phyloP scores from a whole-genome alignment of 2,329 filamentous ascomycete genomes.

The Pseudogymnoascus sp. region DNA sequence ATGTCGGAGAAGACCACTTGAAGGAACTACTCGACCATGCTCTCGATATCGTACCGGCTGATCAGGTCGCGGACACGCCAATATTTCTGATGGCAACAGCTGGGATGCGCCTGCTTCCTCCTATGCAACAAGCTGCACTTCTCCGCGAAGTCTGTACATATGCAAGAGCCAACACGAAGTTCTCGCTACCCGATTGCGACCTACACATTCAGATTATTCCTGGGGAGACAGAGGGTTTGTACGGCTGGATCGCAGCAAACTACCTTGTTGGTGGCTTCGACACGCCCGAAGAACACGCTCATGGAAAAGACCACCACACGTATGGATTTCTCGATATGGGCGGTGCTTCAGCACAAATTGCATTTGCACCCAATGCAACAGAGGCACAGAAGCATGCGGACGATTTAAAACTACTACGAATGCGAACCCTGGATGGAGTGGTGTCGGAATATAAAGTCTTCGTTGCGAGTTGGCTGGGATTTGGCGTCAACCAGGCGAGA shows the following conservation, averaged over 20 bases:
- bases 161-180: slow-evolving; percentile 66
- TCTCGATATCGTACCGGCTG: slow-evolving; percentile 64
- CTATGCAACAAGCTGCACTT: slow-evolving; percentile 63
- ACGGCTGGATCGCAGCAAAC: slow-evolving; percentile 96
- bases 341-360: slow-evolving; percentile 93
- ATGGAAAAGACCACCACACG: slow-evolving; percentile 84
- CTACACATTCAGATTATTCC: slow-evolving; percentile 90
- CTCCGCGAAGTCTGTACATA: slow-evolving; percentile 77
- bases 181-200: slow-evolving; percentile 82
- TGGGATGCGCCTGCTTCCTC: slow-evolving; percentile 80
- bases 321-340: slow-evolving; percentile 99
- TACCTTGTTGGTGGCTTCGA: slow-evolving; percentile 92
- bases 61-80: slow-evolving; percentile 75
- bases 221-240: slow-evolving; percentile 90
- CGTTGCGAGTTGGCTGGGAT: slow-evolving; percentile 93
- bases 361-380: slow-evolving; percentile 89
- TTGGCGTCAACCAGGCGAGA: slow-evolving; percentile 91
- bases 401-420: slow-evolving; percentile 76
- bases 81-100: slow-evolving; percentile 94
- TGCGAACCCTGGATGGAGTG: slow-evolving; percentile 75
- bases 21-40: slow-evolving; percentile 75
- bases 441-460: slow-evolving; percentile 81
- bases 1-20: slow-evolving; percentile 76
- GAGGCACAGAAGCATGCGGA: slow-evolving; percentile 85
- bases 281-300: slow-evolving; percentile 61